Conservation (phyloP, 495 filamentous ascomycete species). For the Podospora fimiseda region DNA sequence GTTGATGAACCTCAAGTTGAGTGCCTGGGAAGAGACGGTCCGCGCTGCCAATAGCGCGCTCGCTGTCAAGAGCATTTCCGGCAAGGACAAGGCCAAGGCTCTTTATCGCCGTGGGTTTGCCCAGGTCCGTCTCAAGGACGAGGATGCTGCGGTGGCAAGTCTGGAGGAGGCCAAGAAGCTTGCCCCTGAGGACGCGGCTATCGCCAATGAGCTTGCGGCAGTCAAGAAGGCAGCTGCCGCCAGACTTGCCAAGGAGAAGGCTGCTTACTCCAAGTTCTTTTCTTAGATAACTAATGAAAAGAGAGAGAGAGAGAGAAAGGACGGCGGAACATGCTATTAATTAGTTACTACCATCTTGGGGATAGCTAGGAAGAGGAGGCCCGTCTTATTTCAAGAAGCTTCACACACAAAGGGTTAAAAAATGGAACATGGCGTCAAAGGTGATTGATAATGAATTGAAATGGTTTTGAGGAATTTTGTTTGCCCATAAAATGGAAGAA, state of each 20-base stretch:
- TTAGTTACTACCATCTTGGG: no score
- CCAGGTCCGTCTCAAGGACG: slow-evolving; percentile 67
- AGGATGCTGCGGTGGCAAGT: slow-evolving; percentile 73
- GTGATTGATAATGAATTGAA: no score
- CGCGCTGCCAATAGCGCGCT: slow-evolving; percentile 68
- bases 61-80: slow-evolving; percentile 54
- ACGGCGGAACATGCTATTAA: no score
- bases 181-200: slow-evolving; percentile 68
- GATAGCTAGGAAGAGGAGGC: no score
- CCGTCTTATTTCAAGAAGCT: no score
- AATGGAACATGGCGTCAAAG: no score
- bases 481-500: no score
- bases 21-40: slow-evolving; percentile 60
- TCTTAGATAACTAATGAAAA: slow-evolving; percentile 13
- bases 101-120: slow-evolving; percentile 77
- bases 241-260: slow-evolving; percentile 78
- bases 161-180: slow-evolving; percentile 70
- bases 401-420: no score
- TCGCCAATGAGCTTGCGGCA: slow-evolving; percentile 63
- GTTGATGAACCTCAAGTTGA: slow-evolving; percentile 68
- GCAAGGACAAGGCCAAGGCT: slow-evolving; percentile 83
- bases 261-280: slow-evolving; percentile 85
- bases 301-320: background rate
- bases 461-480: no score
- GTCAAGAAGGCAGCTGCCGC: slow-evolving; percentile 71